These are phyloP conservation scores for Xylariaceae sp. DNA, from an alignment of 2,329 filamentous ascomycete genomes.

Conservation along the genomic window DNA sequence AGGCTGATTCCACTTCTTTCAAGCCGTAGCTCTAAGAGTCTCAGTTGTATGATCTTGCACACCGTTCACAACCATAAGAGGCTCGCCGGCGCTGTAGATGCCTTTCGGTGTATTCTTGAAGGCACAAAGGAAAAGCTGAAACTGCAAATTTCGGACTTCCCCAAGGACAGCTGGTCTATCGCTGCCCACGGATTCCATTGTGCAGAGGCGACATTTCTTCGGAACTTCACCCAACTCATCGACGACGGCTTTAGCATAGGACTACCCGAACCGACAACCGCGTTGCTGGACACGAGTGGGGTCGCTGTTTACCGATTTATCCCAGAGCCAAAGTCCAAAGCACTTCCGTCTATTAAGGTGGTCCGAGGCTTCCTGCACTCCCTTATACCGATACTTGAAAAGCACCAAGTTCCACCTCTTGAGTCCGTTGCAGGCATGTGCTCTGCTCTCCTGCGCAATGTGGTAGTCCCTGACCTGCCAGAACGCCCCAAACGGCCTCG, in stretches of 20 bases:
- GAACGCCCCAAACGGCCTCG: background rate
- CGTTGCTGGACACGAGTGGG: constrained; percentile 9
- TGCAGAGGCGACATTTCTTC: background rate
- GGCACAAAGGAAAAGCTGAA: background rate
- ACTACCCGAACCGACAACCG: background rate
- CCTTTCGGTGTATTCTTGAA: constrained; percentile 8
- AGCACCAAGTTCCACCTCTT: constrained; percentile 1
- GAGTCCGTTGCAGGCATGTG: constrained; percentile 7
- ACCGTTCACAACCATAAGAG: background rate
- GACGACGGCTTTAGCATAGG: constrained; percentile 3
- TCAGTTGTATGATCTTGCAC: constrained; percentile 5
- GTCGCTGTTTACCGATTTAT: background rate
- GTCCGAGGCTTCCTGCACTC: constrained; percentile 2
- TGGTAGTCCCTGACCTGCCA: constrained; percentile 2
- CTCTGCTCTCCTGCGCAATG: constrained; percentile 5
- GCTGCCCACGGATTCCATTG: background rate
- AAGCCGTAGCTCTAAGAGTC: background rate
- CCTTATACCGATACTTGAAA: constrained; percentile 1
- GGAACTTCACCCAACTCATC: background rate
- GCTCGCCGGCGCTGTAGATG: background rate
- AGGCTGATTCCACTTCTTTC: constrained; percentile 7
- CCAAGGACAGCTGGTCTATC: background rate
- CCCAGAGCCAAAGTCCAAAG: background rate
- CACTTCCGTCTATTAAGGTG: background rate
- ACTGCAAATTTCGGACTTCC: constrained; percentile 2